These are phyloP conservation scores for Pythium utonaiense DNA, from an alignment of 352 stramenopile genomes.

Conservation along the genomic window DNA sequence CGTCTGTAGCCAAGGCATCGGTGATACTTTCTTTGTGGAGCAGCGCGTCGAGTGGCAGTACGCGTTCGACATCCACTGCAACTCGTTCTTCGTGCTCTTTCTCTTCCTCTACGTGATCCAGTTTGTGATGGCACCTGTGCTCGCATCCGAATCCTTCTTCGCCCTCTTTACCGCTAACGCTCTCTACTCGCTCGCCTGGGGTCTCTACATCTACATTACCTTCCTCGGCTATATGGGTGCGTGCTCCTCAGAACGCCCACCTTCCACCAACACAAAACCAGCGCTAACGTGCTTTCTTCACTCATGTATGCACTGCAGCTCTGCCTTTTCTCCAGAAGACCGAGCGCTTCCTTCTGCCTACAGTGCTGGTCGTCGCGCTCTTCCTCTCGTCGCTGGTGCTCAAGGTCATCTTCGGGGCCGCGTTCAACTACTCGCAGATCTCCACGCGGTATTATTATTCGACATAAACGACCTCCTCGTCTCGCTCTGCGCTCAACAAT, in stretches of 20 bases:
- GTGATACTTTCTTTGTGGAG: slow-evolving; percentile 88
- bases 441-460: slow-evolving; percentile 85
- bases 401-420: slow-evolving; percentile 56
- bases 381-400: slow-evolving; percentile 86
- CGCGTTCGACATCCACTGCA: slow-evolving; percentile 99
- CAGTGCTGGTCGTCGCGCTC: slow-evolving; percentile 66
- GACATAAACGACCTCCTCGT: background rate
- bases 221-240: slow-evolving; percentile 95
- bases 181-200: slow-evolving; percentile 92
- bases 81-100: slow-evolving; percentile 97
- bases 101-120: slow-evolving; percentile 95
- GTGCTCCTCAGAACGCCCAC: slow-evolving; percentile 14
- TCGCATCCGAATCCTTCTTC: slow-evolving; percentile 88
- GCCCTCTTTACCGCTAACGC: slow-evolving; percentile 91
- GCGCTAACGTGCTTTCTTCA: background rate
- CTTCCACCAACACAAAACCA: background rate
- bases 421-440: slow-evolving; percentile 70
- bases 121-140: slow-evolving; percentile 94
- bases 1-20: slow-evolving; percentile 47
- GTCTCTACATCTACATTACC: slow-evolving; percentile 98
- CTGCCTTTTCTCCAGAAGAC: slow-evolving; percentile 90
- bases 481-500: background rate
- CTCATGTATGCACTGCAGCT: slow-evolving; percentile 35
- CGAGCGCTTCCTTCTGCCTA: slow-evolving; percentile 85
- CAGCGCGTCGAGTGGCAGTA: slow-evolving; percentile 99